Conservation (phyloP, 1,284 basidiomycete species). For the Testicularia cyperi region DNA sequence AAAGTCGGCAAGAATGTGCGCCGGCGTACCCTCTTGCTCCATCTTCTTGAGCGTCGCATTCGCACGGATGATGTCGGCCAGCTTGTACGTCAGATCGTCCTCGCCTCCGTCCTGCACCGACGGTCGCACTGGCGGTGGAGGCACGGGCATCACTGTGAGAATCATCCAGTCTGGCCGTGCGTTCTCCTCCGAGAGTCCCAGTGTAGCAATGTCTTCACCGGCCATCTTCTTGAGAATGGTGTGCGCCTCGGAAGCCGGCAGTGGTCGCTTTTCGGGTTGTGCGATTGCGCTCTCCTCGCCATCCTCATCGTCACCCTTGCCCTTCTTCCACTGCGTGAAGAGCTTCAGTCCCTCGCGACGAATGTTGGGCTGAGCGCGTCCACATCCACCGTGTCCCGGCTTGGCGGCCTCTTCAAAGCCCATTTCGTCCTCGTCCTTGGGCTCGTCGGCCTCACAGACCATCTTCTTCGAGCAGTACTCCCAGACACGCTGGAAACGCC, state of each 20-base stretch:
- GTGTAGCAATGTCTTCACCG: conserved; percentile 85
- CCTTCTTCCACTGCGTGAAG: conserved; percentile 91
- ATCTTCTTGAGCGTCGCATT: conserved; percentile 87
- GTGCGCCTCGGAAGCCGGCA: conserved; percentile 85
- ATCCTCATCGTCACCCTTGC: conserved; percentile 84
- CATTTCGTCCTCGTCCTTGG: conserved; percentile 56
- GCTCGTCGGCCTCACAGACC: conserved; percentile 69
- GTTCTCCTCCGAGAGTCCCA: conserved; percentile 92
- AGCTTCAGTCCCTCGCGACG: conserved; percentile 94
- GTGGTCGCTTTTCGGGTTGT: conserved; percentile 87
- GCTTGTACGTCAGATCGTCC: conserved; percentile 97
- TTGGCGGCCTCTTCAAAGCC: conserved; percentile 62
- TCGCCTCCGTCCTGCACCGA: conserved; percentile 97
- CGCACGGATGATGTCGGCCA: conserved; percentile 95
- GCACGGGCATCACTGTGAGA: conserved; percentile 92
- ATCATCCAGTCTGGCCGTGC: conserved; percentile 99
- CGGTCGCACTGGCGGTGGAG: conserved; percentile 94
- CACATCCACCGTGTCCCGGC: conserved; percentile 82
- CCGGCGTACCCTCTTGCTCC: conserved; percentile 94
- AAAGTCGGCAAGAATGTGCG: conserved; percentile 92
- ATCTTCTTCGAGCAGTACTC: conserved; percentile 58
- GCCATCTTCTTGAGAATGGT: conserved; percentile 66
- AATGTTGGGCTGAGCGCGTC: conserved; percentile 84
- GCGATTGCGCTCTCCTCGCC: conserved; percentile 60
- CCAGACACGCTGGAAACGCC: conserved; percentile 57